phyloP scores from a whole-genome alignment of 1,284 basidiomycete genomes.

The Tausonia pullulans region DNA sequence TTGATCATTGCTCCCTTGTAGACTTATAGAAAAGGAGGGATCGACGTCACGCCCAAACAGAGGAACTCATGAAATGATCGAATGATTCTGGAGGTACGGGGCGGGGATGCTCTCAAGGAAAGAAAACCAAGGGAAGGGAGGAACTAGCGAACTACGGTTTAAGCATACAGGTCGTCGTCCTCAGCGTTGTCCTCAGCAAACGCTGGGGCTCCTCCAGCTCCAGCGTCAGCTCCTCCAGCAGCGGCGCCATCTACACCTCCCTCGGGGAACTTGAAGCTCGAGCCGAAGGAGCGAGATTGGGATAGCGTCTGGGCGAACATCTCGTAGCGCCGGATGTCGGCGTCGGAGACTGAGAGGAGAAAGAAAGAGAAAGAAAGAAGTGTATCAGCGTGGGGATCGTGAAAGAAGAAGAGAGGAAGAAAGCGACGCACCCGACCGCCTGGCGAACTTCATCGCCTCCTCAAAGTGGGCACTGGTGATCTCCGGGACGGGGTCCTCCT shows the following conservation, averaged over 20 bases:
- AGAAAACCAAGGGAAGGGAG: background rate
- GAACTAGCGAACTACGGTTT: slow-evolving; percentile 1
- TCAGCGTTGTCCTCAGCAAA: slow-evolving; percentile 71
- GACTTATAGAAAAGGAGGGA: too few species aligned
- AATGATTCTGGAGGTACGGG: background rate
- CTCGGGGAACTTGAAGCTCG: slow-evolving; percentile 96
- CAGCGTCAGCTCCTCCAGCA: slow-evolving; percentile 37
- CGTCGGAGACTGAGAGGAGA: slow-evolving; percentile 81
- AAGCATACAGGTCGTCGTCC: slow-evolving; percentile 69
- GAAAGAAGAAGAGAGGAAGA: slow-evolving; percentile 14
- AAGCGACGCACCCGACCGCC: slow-evolving; percentile 33
- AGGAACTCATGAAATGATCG: background rate
- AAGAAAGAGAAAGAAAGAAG: slow-evolving; percentile 37
- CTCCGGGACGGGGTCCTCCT: slow-evolving; percentile 88
- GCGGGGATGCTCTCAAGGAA: background rate
- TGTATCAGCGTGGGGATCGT: slow-evolving; percentile 13
- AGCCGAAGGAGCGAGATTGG: slow-evolving; percentile 67
- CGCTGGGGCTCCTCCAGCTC: slow-evolving; percentile 48
- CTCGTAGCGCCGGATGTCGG: slow-evolving; percentile 89
- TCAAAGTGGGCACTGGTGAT: slow-evolving; percentile 95
- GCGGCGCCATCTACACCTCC: slow-evolving; percentile 41
- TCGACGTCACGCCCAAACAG: too few species aligned
- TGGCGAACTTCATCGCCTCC: slow-evolving; percentile 80
- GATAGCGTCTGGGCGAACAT: slow-evolving; percentile 83
- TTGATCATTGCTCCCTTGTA: too few species aligned